These are phyloP conservation scores for Blastocystis sp. DNA, from an alignment of 352 stramenopile genomes.

Conservation along the genomic window DNA sequence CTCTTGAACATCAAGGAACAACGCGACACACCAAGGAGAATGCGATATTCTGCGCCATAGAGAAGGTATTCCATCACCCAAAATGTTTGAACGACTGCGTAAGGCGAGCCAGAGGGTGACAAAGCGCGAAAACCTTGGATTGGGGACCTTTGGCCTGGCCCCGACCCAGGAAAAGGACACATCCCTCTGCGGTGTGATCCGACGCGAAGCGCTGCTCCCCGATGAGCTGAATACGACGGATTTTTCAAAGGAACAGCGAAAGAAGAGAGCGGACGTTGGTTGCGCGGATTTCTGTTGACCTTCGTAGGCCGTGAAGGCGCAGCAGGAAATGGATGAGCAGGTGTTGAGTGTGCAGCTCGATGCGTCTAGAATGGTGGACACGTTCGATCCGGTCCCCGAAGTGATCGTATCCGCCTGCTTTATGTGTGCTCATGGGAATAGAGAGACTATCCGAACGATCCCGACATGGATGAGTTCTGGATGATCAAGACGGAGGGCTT, in stretches of 20 bases:
- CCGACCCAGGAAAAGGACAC: conserved; percentile 54
- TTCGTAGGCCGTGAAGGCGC: conserved; percentile 60
- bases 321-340: conserved; percentile 68
- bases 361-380: conserved; percentile 57
- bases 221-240: conserved; percentile 66
- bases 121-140: conserved; percentile 67
- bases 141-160: conserved; percentile 1
- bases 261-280: conserved; percentile 57
- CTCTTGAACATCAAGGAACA: not conserved
- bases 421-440: conserved; percentile 1
- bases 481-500: conserved; percentile 68
- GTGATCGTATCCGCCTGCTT: conserved; percentile 32
- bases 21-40: not conserved
- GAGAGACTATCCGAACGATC: conserved; percentile 67
- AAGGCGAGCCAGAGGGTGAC: conserved; percentile 45
- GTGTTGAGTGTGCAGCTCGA: conserved; percentile 61
- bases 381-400: conserved; percentile 68
- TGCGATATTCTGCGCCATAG: not conserved
- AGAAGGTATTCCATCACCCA: not conserved
- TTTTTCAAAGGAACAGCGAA: conserved; percentile 65
- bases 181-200: conserved; percentile 61
- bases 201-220: conserved; percentile 42
- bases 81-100: conserved; percentile 64
- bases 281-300: not conserved
- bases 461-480: conserved; percentile 68